phyloP scores from a whole-genome alignment of 2,329 filamentous ascomycete genomes.

The Pseudogymnoascus pannorum region DNA sequence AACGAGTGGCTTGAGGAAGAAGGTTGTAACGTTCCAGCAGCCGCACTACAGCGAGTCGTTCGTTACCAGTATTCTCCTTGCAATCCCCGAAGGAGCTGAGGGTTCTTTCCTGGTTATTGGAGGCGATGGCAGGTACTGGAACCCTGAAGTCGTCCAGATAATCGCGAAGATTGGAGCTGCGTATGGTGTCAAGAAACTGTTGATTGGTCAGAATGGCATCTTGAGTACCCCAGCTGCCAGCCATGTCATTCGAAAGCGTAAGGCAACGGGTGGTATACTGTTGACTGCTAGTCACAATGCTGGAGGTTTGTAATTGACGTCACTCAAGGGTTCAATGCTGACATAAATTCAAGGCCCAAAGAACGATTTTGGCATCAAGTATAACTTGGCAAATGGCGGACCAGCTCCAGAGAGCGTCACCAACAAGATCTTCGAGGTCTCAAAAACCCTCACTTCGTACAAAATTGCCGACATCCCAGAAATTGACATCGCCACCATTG shows the following conservation, averaged over 20 bases:
- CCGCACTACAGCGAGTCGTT: conserved; percentile 95
- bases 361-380: conserved; percentile 99
- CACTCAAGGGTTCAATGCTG: conserved; percentile 9
- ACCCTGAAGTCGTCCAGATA: conserved; percentile 90
- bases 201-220: conserved; percentile 94
- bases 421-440: conserved; percentile 93
- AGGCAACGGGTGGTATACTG: conserved; percentile 93
- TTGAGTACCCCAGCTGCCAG: conserved; percentile 93
- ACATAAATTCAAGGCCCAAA: conserved; percentile 57
- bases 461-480: conserved; percentile 84
- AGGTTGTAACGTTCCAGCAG: conserved; percentile 96
- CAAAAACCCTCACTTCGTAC: conserved; percentile 85
- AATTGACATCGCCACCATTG: conserved; percentile 75
- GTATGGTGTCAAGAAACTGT: conserved; percentile 97
- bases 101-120: conserved; percentile 85
- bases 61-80: conserved; percentile 85
- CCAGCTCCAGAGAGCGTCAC: conserved; percentile 94
- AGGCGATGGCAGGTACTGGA: conserved; percentile 95
- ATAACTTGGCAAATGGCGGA: conserved; percentile 94
- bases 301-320: conserved; percentile 54
- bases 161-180: conserved; percentile 96
- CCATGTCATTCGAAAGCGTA: conserved; percentile 88
- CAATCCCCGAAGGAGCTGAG: conserved; percentile 88
- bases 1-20: conserved; percentile 97
- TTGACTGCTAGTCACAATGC: conserved; percentile 98